Conservation (phyloP, 768 basidiomycete species). For the Tremella mesenterica region DNA sequence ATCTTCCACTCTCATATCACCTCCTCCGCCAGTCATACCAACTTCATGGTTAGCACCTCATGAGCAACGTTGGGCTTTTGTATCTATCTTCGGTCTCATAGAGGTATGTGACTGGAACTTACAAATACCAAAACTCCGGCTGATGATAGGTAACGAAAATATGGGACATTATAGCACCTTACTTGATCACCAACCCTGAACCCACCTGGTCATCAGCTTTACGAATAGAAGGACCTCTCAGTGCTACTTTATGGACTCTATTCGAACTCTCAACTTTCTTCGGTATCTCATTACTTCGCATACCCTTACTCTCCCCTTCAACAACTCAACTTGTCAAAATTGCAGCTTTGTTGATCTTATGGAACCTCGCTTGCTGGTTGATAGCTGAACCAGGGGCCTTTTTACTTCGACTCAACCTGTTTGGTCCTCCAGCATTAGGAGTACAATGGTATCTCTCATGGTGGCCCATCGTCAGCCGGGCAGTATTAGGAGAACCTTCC, state of each 20-base stretch:
- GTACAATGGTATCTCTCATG: constrained; percentile 22
- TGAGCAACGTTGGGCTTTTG: constrained; percentile 67
- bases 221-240: constrained; percentile 33
- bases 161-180: constrained; percentile 57
- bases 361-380: constrained; percentile 42
- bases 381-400: constrained; percentile 21
- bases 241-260: constrained; percentile 30
- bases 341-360: constrained; percentile 15
- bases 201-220: constrained; percentile 50
- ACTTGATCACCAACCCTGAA: constrained; percentile 45
- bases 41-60: constrained; percentile 66
- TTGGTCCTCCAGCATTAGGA: constrained; percentile 27
- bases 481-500: constrained; percentile 13
- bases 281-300: constrained; percentile 40
- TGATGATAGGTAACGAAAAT: constrained; percentile 62
- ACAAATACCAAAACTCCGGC: background rate
- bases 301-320: constrained; percentile 44
- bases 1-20: constrained; percentile 5
- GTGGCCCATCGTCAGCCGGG: constrained; percentile 21
- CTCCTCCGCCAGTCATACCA: constrained; percentile 55
- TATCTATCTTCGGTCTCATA: constrained; percentile 64
- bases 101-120: constrained; percentile 52
- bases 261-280: constrained; percentile 38
- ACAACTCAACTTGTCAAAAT: constrained; percentile 24
- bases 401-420: constrained; percentile 4